Evolutionary conservation across 139 green algal genomes (phyloP).

Genomic region (Auxenochlorella pyrenoidosa): DNA sequence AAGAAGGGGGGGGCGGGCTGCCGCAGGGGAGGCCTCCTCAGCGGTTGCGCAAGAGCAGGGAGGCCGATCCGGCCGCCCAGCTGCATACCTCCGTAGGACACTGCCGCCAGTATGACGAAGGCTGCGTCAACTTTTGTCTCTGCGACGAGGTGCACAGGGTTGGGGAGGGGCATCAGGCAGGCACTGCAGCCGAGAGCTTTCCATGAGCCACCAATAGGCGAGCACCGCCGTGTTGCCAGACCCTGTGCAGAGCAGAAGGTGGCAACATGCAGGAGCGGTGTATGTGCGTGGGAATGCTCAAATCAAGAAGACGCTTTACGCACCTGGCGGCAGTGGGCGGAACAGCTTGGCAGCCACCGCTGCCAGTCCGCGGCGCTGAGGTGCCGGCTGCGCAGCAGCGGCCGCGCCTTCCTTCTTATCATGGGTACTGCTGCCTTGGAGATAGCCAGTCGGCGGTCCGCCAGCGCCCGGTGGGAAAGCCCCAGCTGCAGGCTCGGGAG

Average conservation of each 20-base stretch:
- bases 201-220: no score
- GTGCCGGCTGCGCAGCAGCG: background rate
- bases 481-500: background rate
- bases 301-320: no score
- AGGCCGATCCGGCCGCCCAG: background rate
- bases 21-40: background rate
- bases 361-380: background rate
- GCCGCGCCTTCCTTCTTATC: background rate
- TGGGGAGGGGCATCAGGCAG: background rate
- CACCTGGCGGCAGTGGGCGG: background rate
- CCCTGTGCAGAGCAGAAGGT: no score
- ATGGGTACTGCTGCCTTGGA: no score
- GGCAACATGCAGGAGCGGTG: no score
- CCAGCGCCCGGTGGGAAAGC: background rate
- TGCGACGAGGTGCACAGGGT: background rate
- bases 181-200: background rate
- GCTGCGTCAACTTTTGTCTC: background rate
- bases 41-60: no score
- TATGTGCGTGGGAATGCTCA: no score
- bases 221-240: no score
- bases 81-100: slow-evolving; percentile 39
- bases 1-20: background rate
- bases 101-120: slow-evolving; percentile 21
- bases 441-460: background rate
- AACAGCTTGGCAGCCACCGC: background rate